Evolutionary conservation across 1,284 basidiomycete species (phyloP), one percentile per base, ranked within the genome.

Genomic region (Cutaneotrichosporon sp.): DNA sequence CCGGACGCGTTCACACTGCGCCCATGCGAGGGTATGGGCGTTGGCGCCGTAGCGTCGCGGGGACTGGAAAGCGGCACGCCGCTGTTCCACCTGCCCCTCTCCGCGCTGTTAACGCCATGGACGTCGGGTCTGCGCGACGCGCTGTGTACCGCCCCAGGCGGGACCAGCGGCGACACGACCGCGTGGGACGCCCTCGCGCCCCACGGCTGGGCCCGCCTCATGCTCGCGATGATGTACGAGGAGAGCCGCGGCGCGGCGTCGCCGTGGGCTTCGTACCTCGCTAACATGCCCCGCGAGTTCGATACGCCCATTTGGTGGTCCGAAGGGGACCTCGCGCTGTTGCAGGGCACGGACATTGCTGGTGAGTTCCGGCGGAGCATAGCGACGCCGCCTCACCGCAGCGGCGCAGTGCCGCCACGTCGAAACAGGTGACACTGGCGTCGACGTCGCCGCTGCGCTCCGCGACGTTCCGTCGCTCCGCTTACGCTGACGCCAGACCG

Each of bases 221-320:
- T 97, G 54, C 77, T 97, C 20, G 88, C 86, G 60, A 87, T 97
- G 85, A 90, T 97, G 87, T 97, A 88, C 86, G 94, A 97, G 73
- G 81, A 83, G 47, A 80, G 83, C 3, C 77, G 76, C 53, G 83
- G 81, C 0, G 39, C 68, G 8, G 65, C 77, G 20, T 88, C 84
- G 40, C 81, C 75, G 55, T 90, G 88, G 88, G 68, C 69, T 9
- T 78, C 76, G 5, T 90, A 49, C 43, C 41, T 61, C 68, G 68
- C 65, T 33, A 70, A 74, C 34, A 79, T 97, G 64, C 93, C 94
- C 0, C 77, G 68, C 2, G 58, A 62, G 9, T 98, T 98, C 68
- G 81, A 87, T 60, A 94, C 92, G 0, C 90, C 93, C 1, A 97
- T 98, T 90, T 96, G 97, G 72, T 98, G 94, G 96, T 14, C 22